Percentiles rank a stretch among this genome's conserved stretches.
These are phyloP conservation scores for Termitomyces heimii DNA, from an alignment of 768 basidiomycete species.

Conservation along the genomic window DNA sequence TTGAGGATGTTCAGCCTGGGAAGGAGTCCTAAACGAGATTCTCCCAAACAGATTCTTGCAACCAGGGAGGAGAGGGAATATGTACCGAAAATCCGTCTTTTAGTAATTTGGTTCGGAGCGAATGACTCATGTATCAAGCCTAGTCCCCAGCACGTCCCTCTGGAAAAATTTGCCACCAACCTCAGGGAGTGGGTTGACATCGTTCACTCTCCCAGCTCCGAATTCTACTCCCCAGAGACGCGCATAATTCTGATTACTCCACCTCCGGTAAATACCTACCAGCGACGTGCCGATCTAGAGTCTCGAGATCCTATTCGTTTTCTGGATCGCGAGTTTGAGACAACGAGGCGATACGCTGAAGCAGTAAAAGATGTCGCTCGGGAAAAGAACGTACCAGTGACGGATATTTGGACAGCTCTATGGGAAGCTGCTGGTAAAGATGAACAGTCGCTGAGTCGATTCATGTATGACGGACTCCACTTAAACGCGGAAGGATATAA, in stretches of 20 bases:
- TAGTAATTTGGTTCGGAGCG: slow-evolving; percentile 86
- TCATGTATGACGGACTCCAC: slow-evolving; percentile 76
- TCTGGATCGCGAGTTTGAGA: slow-evolving; percentile 57
- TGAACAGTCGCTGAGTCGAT: slow-evolving; percentile 44
- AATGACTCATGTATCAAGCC: slow-evolving; percentile 76
- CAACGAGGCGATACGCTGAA: slow-evolving; percentile 64
- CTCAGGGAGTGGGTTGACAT: slow-evolving; percentile 55
- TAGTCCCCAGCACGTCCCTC: slow-evolving; percentile 72
- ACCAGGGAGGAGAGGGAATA: slow-evolving; percentile 38
- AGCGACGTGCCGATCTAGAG: slow-evolving; percentile 45
- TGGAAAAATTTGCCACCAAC: slow-evolving; percentile 58
- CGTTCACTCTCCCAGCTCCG: slow-evolving; percentile 56
- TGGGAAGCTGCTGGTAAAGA: slow-evolving; percentile 67
- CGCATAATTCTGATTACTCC: slow-evolving; percentile 79
- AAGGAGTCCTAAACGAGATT: neutral
- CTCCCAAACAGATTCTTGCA: slow-evolving; percentile 46
- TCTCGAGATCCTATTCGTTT: slow-evolving; percentile 42
- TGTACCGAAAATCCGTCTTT: slow-evolving; percentile 58
- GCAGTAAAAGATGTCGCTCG: slow-evolving; percentile 58
- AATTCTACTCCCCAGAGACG: slow-evolving; percentile 65
- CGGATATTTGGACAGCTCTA: slow-evolving; percentile 72
- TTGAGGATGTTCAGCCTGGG: neutral
- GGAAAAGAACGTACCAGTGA: slow-evolving; percentile 49
- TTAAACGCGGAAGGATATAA: slow-evolving; percentile 69
- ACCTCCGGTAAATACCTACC: slow-evolving; percentile 70